These are phyloP conservation scores for Hirschfeldia incana DNA, from an alignment of 345 rosid species.

Conservation along the genomic window DNA sequence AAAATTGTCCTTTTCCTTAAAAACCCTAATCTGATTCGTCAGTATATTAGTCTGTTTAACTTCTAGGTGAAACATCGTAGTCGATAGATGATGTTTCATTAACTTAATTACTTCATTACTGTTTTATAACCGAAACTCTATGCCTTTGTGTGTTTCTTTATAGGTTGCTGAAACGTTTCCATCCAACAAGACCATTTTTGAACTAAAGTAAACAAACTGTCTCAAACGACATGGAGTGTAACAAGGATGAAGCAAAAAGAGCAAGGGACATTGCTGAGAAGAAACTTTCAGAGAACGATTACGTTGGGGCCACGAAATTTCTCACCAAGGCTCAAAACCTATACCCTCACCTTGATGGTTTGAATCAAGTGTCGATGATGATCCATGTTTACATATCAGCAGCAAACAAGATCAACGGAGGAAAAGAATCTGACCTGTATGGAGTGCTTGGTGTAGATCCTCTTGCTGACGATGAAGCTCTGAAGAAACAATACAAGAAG, in stretches of 20 bases:
- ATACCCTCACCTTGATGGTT: constrained; percentile 64
- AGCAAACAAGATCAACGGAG: constrained; percentile 45
- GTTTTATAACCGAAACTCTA: neutral
- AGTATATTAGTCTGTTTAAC: too few relatives aligned
- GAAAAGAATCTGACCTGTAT: constrained; percentile 51
- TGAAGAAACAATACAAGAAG: constrained; percentile 57
- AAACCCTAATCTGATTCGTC: too few relatives aligned
- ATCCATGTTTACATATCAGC: constrained; percentile 57
- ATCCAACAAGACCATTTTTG: neutral
- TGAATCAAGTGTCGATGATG: constrained; percentile 52
- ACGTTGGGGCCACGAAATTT: constrained; percentile 59
- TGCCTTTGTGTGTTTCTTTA: neutral
- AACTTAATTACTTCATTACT: too few relatives aligned
- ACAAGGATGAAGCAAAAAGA: constrained; percentile 69
- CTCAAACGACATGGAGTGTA: constrained; percentile 17
- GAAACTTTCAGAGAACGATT: constrained; percentile 48
- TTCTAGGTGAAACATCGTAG: too few relatives aligned
- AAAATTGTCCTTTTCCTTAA: too few relatives aligned
- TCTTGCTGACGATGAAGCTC: constrained; percentile 55
- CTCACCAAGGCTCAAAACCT: constrained; percentile 66
- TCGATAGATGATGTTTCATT: too few relatives aligned
- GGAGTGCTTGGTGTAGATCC: constrained; percentile 60
- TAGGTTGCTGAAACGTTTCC: neutral
- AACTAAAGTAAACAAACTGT: neutral
- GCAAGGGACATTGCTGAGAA: constrained; percentile 63